Evolutionary conservation across 2,329 filamentous ascomycete species (phyloP).

Genomic region (Aspergillus fijiensis): DNA sequence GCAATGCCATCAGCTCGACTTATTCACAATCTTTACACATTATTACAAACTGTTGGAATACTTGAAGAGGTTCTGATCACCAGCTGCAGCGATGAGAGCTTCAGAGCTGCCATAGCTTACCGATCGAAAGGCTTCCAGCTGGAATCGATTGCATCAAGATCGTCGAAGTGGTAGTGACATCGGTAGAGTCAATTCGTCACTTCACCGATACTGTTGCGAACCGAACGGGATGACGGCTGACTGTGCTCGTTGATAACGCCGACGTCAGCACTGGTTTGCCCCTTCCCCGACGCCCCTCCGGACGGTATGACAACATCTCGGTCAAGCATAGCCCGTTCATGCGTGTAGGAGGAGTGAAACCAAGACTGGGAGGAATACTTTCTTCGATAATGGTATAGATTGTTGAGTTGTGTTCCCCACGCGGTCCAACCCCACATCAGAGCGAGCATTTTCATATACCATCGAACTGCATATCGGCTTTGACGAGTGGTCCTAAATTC

Average conservation of each 20-base stretch:
- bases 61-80: constrained; percentile 33
- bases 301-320: constrained; percentile 9
- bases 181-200: constrained; percentile 13
- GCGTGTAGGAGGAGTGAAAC: too few species aligned
- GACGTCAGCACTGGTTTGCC: constrained; percentile 25
- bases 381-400: too few species aligned
- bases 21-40: too few species aligned
- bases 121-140: constrained; percentile 26
- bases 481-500: too few species aligned
- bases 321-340: too few species aligned
- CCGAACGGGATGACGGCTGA: constrained; percentile 1
- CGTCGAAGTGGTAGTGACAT: constrained; percentile 12
- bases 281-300: constrained; percentile 31
- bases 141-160: constrained; percentile 15
- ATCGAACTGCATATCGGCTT: too few species aligned
- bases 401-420: rapidly evolving
- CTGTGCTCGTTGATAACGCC: constrained; percentile 15
- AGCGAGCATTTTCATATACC: too few species aligned
- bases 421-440: too few species aligned
- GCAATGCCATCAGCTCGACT: too few species aligned
- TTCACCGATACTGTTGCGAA: constrained; percentile 4
- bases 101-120: constrained; percentile 39
- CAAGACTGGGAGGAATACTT: too few species aligned
- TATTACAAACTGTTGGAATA: neutral
- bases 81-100: constrained; percentile 35